phyloP scores from a whole-genome alignment of 176 grass and related monocot species.

The Triticum dicoccoides region DNA sequence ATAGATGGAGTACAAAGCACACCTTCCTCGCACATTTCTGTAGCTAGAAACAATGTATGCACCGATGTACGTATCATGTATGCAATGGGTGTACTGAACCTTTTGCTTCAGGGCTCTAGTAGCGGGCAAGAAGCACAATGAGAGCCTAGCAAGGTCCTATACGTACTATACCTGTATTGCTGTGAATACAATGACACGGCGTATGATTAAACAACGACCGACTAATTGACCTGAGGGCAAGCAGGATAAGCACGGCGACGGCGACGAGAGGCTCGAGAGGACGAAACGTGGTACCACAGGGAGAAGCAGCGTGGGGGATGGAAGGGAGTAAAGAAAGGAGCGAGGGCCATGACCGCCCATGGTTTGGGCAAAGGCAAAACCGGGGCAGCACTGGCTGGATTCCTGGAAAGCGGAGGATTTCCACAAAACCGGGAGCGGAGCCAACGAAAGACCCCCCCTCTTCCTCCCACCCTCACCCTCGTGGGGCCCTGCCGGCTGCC shows the following conservation, averaged over 20 bases:
- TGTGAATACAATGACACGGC: not conserved
- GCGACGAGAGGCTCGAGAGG: not conserved
- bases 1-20: not conserved
- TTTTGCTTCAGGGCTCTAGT: no score
- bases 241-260: not conserved
- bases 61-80: no score
- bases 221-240: not conserved
- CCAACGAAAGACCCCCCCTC: not conserved
- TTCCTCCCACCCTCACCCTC: not conserved
- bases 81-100: no score
- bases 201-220: not conserved
- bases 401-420: not conserved
- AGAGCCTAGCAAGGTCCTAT: no score
- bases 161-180: not conserved
- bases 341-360: slow-evolving; percentile 1
- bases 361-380: slow-evolving; percentile 6
- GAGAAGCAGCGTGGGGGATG: not conserved
- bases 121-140: no score
- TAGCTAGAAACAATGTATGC: no score
- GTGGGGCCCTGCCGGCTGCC: not conserved
- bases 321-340: not conserved
- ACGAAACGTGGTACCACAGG: not conserved
- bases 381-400: not conserved
- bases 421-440: slow-evolving; percentile 14
- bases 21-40: not conserved